phyloP scores from a whole-genome alignment of 441 rosid genomes.

The Erysimum pusillum region DNA sequence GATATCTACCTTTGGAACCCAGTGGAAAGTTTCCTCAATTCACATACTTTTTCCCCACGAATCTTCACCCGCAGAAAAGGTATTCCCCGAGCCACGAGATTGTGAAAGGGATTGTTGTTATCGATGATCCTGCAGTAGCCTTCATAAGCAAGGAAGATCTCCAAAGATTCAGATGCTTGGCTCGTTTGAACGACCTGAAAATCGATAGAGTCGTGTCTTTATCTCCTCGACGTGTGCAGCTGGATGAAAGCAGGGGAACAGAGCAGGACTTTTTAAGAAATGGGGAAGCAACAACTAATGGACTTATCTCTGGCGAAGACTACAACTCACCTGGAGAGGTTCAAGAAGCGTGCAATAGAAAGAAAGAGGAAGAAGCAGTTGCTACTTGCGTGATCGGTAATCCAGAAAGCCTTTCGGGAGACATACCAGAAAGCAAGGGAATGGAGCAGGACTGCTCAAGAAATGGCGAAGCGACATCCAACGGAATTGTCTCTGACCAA shows the following conservation, averaged over 20 bases:
- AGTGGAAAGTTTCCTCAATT: slow-evolving; percentile 49
- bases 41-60: slow-evolving; percentile 57
- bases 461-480: slow-evolving; percentile 19
- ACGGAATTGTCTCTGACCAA: slow-evolving; percentile 33
- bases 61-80: slow-evolving; percentile 58
- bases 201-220: slow-evolving; percentile 52
- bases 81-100: slow-evolving; percentile 52
- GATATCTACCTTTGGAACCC: slow-evolving; percentile 49
- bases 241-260: slow-evolving; percentile 37
- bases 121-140: slow-evolving; percentile 58
- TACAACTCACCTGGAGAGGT: slow-evolving; percentile 35
- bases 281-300: slow-evolving; percentile 24
- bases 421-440: slow-evolving; percentile 37
- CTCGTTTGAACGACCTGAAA: slow-evolving; percentile 55
- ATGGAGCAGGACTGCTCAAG: slow-evolving; percentile 38
- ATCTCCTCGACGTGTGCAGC: slow-evolving; percentile 40
- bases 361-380: slow-evolving; percentile 32
- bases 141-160: slow-evolving; percentile 50
- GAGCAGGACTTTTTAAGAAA: slow-evolving; percentile 41
- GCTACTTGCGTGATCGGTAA: slow-evolving; percentile 32
- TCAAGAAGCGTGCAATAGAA: slow-evolving; percentile 35
- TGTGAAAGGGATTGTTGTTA: slow-evolving; percentile 67
- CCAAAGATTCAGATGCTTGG: slow-evolving; percentile 57
- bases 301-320: slow-evolving; percentile 19
- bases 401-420: slow-evolving; percentile 36